Base-by-base conservation (phyloP, 1,139 yeast species). In the Hansenula sp. region DNA sequence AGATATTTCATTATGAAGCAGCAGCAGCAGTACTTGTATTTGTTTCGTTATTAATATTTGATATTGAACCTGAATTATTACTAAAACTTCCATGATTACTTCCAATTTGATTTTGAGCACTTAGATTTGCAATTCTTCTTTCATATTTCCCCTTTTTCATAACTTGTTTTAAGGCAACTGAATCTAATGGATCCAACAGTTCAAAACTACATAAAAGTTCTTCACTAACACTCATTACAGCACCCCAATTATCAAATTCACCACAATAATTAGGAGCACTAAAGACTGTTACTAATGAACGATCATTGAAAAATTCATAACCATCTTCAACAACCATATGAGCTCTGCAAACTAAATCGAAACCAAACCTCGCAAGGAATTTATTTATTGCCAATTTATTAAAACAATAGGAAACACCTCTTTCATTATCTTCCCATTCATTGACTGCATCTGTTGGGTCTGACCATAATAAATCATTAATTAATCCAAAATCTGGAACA, bases 311-410 rank as follows among this genome's bases (percentile, higher is more conserved):
- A 61, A 92, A 92, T 66, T 92, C 97, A 62, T 92, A 92, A 2
- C 98, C 98, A 61, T 92, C 98, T 60, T 92, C 97, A 21, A 92
- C 97, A 49, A 92, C 97, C 97, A 92, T 90, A 65, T 92, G 97
- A 16, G 97, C 97, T 52, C 98, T 77, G 61, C 96, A 92, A 32
- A 92, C 96, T 51, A 92, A 73, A 65, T 92, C 97, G 62, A 92
- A 89, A 28, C 92, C 94, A 60, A 90, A 92, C 55, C 86, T 82
- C 46, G 82, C 75, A 42, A 92, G 67, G 59, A 92, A 92, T 63
- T 90, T 89, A 66, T 89, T 88, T 51, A 92, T 89, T 25, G 97
- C 96, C 34, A 87, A 88, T 63, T 83, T 87, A 51, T 89, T 86
- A 62, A 89, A 92, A 65, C 96, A 94, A 63, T 89, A 92, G n/a